These are phyloP conservation scores for Aspergillus haitiensis DNA, from an alignment of 495 filamentous ascomycete species.

Conservation along the genomic window DNA sequence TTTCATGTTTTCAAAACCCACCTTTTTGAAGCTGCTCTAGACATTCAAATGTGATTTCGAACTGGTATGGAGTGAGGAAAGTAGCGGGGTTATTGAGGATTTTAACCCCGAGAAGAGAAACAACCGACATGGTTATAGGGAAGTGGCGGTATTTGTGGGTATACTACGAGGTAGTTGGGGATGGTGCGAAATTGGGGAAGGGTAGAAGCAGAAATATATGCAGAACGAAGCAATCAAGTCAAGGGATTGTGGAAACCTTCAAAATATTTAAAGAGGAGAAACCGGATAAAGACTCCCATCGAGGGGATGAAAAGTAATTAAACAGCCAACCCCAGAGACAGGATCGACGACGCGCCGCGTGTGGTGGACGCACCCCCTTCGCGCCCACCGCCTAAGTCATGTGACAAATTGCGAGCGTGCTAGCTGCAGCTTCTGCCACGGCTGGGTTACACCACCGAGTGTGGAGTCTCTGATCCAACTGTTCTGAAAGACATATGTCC, in stretches of 20 bases:
- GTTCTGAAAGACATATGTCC: neutral
- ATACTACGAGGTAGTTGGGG: neutral
- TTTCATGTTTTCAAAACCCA: conserved; percentile 30
- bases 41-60: conserved; percentile 99
- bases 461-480: too few species aligned
- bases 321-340: conserved; percentile 22
- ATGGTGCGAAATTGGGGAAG: neutral
- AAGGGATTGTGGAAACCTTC: conserved; percentile 9
- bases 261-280: conserved; percentile 15
- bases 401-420: conserved; percentile 16
- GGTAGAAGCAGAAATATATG: neutral
- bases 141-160: conserved; percentile 11
- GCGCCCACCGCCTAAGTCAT: conserved; percentile 32
- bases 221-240: conserved; percentile 5
- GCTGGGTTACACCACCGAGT: conserved; percentile 7
- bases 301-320: conserved; percentile 18
- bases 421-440: conserved; percentile 30
- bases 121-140: conserved; percentile 79
- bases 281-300: conserved; percentile 5
- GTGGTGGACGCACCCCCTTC: conserved; percentile 20
- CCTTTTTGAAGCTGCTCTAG: conserved; percentile 90
- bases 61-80: conserved; percentile 85
- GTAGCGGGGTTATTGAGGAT: conserved; percentile 94
- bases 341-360: conserved; percentile 31
- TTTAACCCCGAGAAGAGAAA: conserved; percentile 91